Evolutionary conservation across 2,329 filamentous ascomycete genomes (phyloP).

Genomic region (Aureobasidium mangrovei): DNA sequence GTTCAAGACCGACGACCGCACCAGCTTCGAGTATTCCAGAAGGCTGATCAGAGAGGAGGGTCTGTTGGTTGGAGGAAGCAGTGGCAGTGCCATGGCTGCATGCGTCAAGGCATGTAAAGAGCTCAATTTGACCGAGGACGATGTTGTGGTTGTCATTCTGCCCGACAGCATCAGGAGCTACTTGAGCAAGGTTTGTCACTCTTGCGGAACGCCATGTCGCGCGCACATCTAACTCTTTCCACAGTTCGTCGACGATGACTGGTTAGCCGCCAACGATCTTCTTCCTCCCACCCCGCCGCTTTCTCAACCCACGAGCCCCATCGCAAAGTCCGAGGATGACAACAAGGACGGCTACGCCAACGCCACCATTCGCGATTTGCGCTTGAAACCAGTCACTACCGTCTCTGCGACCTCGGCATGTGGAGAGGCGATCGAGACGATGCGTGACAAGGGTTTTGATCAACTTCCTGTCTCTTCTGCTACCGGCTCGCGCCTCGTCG

Average conservation of each 20-base stretch:
- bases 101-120: constrained; percentile 70
- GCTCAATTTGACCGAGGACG: constrained; percentile 65
- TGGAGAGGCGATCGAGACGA: constrained; percentile 86
- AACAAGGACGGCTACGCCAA: constrained; percentile 62
- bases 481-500: constrained; percentile 62
- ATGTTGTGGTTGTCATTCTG: constrained; percentile 81
- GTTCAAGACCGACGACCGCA: constrained; percentile 95
- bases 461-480: constrained; percentile 78
- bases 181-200: constrained; percentile 61
- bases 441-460: constrained; percentile 97
- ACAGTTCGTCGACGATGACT: constrained; percentile 92
- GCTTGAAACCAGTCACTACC: constrained; percentile 89
- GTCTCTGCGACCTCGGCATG: constrained; percentile 63
- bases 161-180: constrained; percentile 97
- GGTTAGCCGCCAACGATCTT: constrained; percentile 93
- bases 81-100: constrained; percentile 82
- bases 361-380: constrained; percentile 71
- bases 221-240: not conserved
- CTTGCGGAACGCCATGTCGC: not conserved
- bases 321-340: constrained; percentile 26
- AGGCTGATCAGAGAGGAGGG: constrained; percentile 90
- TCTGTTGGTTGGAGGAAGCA: constrained; percentile 84
- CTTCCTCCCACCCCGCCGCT: constrained; percentile 53
- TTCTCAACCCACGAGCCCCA: constrained; percentile 27
- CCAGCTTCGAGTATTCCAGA: constrained; percentile 85